A percentile compares a stretch with the other conserved stretches of the same genome.
These are phyloP conservation scores for Irineochytrium annulatum DNA, from an alignment of 192 early-diverging fungal genomes.

Conservation along the genomic window DNA sequence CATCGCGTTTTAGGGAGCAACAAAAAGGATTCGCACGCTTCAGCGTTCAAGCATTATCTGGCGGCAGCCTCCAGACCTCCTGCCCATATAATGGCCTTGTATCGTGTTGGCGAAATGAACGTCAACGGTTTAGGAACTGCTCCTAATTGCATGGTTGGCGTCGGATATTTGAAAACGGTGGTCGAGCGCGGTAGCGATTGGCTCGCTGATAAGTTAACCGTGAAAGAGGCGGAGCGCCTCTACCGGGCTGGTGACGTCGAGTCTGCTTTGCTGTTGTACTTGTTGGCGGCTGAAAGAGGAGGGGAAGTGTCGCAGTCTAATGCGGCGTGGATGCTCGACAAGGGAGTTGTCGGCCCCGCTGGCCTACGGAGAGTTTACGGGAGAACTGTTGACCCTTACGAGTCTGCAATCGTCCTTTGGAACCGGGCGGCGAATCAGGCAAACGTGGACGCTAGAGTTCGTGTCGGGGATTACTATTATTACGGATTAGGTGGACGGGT, in stretches of 20 bases:
- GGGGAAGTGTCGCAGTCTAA: slow-evolving; percentile 84
- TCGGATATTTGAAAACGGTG: slow-evolving; percentile 70
- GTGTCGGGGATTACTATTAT: slow-evolving; percentile 91
- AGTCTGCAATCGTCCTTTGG: slow-evolving; percentile 83
- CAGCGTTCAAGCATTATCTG: slow-evolving; percentile 12
- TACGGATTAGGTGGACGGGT: slow-evolving; percentile 66
- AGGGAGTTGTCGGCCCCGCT: slow-evolving; percentile 18
- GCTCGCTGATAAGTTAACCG: slow-evolving; percentile 44
- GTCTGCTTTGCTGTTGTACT: slow-evolving; percentile 67
- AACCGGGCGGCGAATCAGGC: slow-evolving; percentile 91
- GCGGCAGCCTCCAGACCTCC: slow-evolving; percentile 15
- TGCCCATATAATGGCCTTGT: slow-evolving; percentile 58
- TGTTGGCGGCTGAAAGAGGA: slow-evolving; percentile 86
- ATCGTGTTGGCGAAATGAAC: slow-evolving; percentile 74
- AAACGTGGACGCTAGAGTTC: slow-evolving; percentile 83
- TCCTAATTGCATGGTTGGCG: slow-evolving; percentile 50
- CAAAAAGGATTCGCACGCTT: slow-evolving; percentile 18
- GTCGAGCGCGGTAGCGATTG: slow-evolving; percentile 85
- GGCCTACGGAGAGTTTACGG: neutral
- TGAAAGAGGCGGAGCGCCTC: slow-evolving; percentile 10
- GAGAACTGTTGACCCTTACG: slow-evolving; percentile 37
- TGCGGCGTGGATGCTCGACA: slow-evolving; percentile 85
- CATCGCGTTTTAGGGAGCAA: slow-evolving; percentile 13
- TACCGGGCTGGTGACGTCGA: slow-evolving; percentile 56
- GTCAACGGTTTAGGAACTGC: slow-evolving; percentile 41